Evolutionary conservation across 2,329 filamentous ascomycete genomes (phyloP), one percentile per base, ranked within the genome.

Genomic region (Clarireedia homoeocarpa): DNA sequence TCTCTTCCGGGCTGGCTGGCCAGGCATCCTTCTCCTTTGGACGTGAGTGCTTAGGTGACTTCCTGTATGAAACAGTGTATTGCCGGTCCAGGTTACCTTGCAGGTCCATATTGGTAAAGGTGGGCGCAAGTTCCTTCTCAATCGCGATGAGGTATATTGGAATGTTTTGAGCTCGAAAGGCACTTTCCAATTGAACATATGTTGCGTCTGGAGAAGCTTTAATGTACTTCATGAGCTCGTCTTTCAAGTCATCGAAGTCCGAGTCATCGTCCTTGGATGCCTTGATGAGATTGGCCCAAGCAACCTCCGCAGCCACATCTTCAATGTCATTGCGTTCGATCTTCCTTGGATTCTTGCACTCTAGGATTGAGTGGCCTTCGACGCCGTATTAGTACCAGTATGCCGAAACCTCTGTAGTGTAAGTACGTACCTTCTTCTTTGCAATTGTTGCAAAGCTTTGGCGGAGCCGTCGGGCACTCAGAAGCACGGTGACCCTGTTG

Each of bases 81-180:
- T 83, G 83, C 69, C 83, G 83, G 56, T 78, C 78, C 20, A 85
- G 72, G 59, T 86, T 81, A 5, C 86, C 86, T 65, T 89, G 84
- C 1, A 88, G 72, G 61, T 89, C 84, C 81, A 89, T 86, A 70
- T 86, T 85, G 58, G 83, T 87, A 62, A 84, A 78, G 5, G 82
- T 81, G 1, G 71, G 66, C 0, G 75, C 67, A 30, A 86, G 69
- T 36, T 78, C 71, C 61, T 80, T 78, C 73, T 87, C 79, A 5
- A 80, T 69, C 5, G 81, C 82, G 61, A 89, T 85, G 53, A 89
- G 71, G 71, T 77, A 85, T 14, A 86, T 71, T 3, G 71, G 70
- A 57, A 86, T 75, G 0, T 73, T 67, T 44, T 80, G 72, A 1
- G 70, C 63, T 6, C 85, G 81, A 66, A 89, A 78, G 1, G 75